Evolutionary conservation across 192 early-diverging fungal genomes (phyloP), one percentile per base, ranked within the genome.

Genomic region (Endogone sp.): DNA sequence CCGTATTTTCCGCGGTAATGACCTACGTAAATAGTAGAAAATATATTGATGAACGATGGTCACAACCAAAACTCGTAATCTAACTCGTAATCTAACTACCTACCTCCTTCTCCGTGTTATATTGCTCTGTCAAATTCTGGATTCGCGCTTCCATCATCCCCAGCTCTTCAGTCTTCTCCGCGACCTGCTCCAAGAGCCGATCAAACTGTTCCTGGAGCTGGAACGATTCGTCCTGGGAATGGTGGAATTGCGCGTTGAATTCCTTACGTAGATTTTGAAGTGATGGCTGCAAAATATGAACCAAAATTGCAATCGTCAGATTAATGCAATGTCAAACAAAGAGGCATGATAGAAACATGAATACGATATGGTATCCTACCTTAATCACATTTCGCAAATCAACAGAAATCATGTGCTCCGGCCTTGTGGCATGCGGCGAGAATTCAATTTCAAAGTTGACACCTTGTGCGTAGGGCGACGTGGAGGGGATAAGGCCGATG

Each of bases 391-490:
- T 60, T 10, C 59, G 59, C 22, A 60, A 9, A n/a, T 60, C 59
- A n/a, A 28, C 23, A 4, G 59, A 60, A 26, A 60, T 60, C 59
- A 60, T 60, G 23, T 60, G 4, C 22, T 60, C 59, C 59, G 59
- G 23, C 6, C 59, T 4, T 9, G 27, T 26, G 4, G 59, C 59
- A n/a, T 60, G 4, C 23, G 27, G 22, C 23, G 22, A 28, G 59
- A 60, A 28, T n/a, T 60, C 59, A 60, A 60, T 60, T 20, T 60
- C 59, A 20, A 60, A 60, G 59, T 28, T 60, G 59, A 60, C 9
- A 20, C 27, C 59, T 60, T 60, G 6, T 4, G 37, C 37, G 13
- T 44, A 44, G 37, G 37, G 37, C 4, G 37, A 44, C 4, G 37
- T 44, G 13, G 37, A 44, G 37, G 37, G 37, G 37, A 44, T 13